A percentile compares a stretch with the other conserved stretches of the same genome.
Conservation (phyloP, 2,329 filamentous ascomycete species). For the Didymella keratinophila region DNA sequence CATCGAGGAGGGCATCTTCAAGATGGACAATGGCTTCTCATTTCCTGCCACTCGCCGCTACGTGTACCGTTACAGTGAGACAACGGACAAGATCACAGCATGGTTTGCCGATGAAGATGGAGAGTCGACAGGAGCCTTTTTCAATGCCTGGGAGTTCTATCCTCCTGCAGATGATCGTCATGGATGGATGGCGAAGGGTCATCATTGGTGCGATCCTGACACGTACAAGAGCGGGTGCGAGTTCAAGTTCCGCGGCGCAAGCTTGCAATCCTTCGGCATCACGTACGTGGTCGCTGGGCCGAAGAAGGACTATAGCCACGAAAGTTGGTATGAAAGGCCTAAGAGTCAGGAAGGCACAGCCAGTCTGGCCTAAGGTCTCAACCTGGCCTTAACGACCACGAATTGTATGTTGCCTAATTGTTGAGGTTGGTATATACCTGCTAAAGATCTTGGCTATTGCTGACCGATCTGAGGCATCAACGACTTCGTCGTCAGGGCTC, state of each 20-base stretch:
- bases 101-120: constrained; percentile 79
- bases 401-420: background rate
- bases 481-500: background rate
- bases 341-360: background rate
- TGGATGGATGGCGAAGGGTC: constrained; percentile 70
- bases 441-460: background rate
- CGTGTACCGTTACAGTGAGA: constrained; percentile 73
- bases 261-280: constrained; percentile 50
- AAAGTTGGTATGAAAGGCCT: constrained; percentile 48
- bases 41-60: constrained; percentile 73
- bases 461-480: background rate
- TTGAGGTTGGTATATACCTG: background rate
- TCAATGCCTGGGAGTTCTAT: constrained; percentile 74
- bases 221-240: constrained; percentile 75
- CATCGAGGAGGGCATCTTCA: constrained; percentile 71
- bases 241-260: constrained; percentile 61
- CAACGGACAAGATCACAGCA: constrained; percentile 67
- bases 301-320: constrained; percentile 72
- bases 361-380: background rate
- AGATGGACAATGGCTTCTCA: constrained; percentile 61
- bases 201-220: constrained; percentile 75
- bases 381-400: background rate
- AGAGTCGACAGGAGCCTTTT: constrained; percentile 76
- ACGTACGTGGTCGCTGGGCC: constrained; percentile 74
- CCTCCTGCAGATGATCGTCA: constrained; percentile 43